A percentile compares a stretch with the other conserved stretches of the same genome.
Evolutionary conservation across 306 rosid genomes (phyloP).

Genomic region (Hippophae rhamnoides): DNA sequence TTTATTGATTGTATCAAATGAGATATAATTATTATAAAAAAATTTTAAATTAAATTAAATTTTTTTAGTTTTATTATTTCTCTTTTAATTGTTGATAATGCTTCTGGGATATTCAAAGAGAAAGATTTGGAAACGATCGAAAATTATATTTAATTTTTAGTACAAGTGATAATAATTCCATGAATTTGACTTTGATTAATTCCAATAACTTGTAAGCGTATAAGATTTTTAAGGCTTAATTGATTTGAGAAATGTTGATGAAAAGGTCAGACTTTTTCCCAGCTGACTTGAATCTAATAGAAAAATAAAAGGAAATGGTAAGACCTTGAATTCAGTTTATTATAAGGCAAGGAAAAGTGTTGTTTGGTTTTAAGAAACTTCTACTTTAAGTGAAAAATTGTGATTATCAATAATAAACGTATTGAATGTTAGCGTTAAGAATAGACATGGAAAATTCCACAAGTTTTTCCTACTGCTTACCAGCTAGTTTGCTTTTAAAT

Average conservation of each 20-base stretch:
- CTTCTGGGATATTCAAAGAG: no score
- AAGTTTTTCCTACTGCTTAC: constrained; percentile 58
- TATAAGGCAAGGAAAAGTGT: constrained; percentile 29
- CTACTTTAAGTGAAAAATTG: constrained; percentile 51
- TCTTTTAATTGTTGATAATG: no score
- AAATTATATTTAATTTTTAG: no score
- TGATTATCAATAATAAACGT: constrained; percentile 8
- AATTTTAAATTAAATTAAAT: no score
- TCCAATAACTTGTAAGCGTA: no score
- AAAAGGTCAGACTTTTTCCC: constrained; percentile 11
- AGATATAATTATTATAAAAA: no score
- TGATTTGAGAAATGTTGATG: neutral
- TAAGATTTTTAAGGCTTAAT: neutral
- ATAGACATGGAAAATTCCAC: constrained; percentile 32
- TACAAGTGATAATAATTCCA: no score
- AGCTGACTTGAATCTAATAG: constrained; percentile 10
- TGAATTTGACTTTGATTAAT: no score
- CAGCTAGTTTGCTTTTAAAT: constrained; percentile 45
- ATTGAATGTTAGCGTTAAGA: constrained; percentile 39
- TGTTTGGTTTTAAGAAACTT: constrained; percentile 39
- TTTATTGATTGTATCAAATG: no score
- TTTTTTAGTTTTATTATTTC: no score
- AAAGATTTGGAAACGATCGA: no score
- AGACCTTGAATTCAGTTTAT: constrained; percentile 12
- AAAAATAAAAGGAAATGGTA: neutral